Conservation (phyloP, 306 rosid species). For the Lathyrus sativus region DNA sequence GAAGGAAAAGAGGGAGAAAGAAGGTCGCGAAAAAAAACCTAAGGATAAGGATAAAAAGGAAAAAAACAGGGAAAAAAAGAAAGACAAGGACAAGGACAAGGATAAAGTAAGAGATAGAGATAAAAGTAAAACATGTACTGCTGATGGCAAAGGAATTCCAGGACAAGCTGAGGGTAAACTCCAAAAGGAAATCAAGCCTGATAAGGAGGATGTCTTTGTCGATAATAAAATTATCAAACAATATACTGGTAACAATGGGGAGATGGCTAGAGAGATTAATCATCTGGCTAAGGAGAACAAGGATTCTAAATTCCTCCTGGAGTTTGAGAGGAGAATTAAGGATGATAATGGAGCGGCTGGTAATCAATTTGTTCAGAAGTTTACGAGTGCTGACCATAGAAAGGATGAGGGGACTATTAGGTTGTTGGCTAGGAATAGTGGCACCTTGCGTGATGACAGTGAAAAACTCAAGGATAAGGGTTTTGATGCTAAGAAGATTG, state of each 20-base stretch:
- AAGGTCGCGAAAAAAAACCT: slow-evolving; percentile 69
- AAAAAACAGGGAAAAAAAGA: slow-evolving; percentile 68
- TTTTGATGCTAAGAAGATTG: slow-evolving; percentile 49
- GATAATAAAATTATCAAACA: slow-evolving; percentile 59
- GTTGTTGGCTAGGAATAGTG: slow-evolving; percentile 58
- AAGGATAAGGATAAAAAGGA: slow-evolving; percentile 77
- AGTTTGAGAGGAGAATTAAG: slow-evolving; percentile 66
- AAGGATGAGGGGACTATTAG: slow-evolving; percentile 62
- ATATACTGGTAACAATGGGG: slow-evolving; percentile 52
- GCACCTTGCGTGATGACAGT: slow-evolving; percentile 43
- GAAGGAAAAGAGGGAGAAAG: slow-evolving; percentile 70
- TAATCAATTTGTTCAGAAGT: slow-evolving; percentile 54
- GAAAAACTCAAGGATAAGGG: slow-evolving; percentile 58
- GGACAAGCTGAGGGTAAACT: slow-evolving; percentile 49
- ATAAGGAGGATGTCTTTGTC: slow-evolving; percentile 38
- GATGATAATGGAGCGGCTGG: slow-evolving; percentile 53
- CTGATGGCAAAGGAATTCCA: slow-evolving; percentile 59
- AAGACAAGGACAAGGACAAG: slow-evolving; percentile 50
- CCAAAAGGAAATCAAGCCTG: slow-evolving; percentile 53
- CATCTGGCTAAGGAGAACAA: slow-evolving; percentile 57
- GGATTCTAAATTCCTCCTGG: slow-evolving; percentile 56
- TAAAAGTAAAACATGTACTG: slow-evolving; percentile 46
- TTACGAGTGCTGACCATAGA: slow-evolving; percentile 45
- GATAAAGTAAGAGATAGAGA: slow-evolving; percentile 49
- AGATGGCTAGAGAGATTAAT: slow-evolving; percentile 54